Evolutionary conservation across 805 yeast genomes (phyloP).

Genomic region (Nakazawaea siamensis): DNA sequence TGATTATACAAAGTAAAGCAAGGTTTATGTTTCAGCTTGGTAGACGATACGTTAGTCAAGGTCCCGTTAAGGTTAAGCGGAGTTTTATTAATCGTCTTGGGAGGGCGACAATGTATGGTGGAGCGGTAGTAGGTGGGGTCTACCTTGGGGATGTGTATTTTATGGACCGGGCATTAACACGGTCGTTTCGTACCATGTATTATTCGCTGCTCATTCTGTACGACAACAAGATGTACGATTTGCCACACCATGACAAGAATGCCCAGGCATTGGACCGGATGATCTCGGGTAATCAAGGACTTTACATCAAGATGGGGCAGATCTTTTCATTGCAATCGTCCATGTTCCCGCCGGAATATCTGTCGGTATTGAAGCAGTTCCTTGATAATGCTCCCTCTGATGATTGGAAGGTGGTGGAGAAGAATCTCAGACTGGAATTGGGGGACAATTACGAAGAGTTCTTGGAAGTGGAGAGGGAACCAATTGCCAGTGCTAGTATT

Average conservation of each 20-base stretch:
- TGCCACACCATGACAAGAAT: conserved; percentile 51
- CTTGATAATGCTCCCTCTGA: conserved; percentile 67
- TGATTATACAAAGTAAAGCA: too few species aligned
- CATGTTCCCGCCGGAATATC: conserved; percentile 59
- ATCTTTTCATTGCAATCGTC: conserved; percentile 70
- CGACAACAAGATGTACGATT: conserved; percentile 47
- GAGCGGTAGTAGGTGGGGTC: conserved; percentile 10
- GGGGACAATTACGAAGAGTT: conserved; percentile 29
- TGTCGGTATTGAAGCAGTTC: conserved; percentile 42
- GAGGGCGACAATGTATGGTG: too few species aligned
- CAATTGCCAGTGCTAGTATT: conserved; percentile 69
- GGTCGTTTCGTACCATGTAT: conserved; percentile 45
- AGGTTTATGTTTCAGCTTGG: too few species aligned
- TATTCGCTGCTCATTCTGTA: conserved; percentile 42
- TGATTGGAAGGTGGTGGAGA: conserved; percentile 37
- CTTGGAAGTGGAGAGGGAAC: conserved; percentile 38
- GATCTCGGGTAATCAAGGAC: conserved; percentile 41
- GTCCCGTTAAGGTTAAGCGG: too few species aligned
- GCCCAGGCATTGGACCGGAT: conserved; percentile 42
- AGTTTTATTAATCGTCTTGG: too few species aligned
- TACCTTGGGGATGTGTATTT: conserved; percentile 27
- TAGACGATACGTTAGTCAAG: too few species aligned
- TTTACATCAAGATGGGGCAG: conserved; percentile 74
- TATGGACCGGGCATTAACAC: conserved; percentile 39
- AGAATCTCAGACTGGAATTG: conserved; percentile 27